Evolutionary conservation across 257 asterid species (phyloP), one percentile per base, ranked within the genome.

Genomic region (Solanum etuberosum): DNA sequence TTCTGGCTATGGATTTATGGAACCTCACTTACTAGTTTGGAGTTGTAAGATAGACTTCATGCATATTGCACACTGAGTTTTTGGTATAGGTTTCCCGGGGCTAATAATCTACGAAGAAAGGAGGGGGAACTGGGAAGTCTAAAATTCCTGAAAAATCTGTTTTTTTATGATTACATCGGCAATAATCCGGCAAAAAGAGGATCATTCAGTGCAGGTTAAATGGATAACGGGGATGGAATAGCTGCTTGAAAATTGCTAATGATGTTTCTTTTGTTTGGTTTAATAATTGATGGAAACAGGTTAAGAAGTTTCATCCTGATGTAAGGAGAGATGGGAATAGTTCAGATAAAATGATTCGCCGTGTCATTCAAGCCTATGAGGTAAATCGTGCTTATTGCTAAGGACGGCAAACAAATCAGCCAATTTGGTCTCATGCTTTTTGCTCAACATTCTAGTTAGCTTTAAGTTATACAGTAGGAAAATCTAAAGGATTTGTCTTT

Each of bases 271-370:
- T 51, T 29, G 71, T 61, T 51, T 76, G 35, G 83, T 40, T 61
- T 37, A 25, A 7, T 13, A 88, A 35, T 40, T 76, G 27, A 16
- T 81, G 88, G 35, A 82, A 74, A 25, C 89, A 96, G 98, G 98
- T 94, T 61, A 95, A 95, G 88, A 92, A 94, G 92, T 96, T 91
- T 71, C 98, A 96, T 89, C 98, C 98, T 54, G 99, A 96, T 91
- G 96, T 94, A 46, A 90, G 73, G 5, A 84, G 87, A 89, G 94
- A 82, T 34, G 94, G 88, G 73, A 88, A 86, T 86, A 89, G 84
- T 78, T 93, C 98, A 63, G 98, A 96, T 88, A 61, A 86, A 27
- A 93, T 93, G 96, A 93, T 95, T 87, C 95, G 98, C n/a, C 95
- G 90, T 13, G 94, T 96, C 42, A 95, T 96, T 91, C 92, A 88